Evolutionary conservation across 345 rosid species (phyloP).

Genomic region (Draba incana): DNA sequence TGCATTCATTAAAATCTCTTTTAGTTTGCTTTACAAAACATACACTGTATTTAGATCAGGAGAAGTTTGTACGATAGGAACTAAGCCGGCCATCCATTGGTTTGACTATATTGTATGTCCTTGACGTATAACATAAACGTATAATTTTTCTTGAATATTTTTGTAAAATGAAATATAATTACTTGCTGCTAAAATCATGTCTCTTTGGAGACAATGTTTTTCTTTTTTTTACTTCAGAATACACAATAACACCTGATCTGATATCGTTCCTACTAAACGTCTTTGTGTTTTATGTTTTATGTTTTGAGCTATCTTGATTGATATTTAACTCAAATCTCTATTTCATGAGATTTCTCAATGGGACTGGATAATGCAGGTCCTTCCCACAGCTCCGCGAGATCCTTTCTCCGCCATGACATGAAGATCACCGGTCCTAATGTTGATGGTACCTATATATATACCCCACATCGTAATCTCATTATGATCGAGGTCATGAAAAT

Average conservation of each 20-base stretch:
- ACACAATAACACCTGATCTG: slow-evolving; percentile 34
- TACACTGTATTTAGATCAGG: no score
- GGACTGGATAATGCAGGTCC: slow-evolving; percentile 55
- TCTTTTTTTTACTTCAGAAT: slow-evolving; percentile 4
- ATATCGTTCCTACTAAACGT: slow-evolving; percentile 21
- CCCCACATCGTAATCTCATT: slow-evolving; percentile 9
- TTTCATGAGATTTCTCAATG: slow-evolving; percentile 64
- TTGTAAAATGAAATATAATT: slow-evolving; percentile 13
- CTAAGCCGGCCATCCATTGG: no score
- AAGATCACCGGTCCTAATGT: slow-evolving; percentile 86
- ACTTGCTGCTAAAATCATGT: slow-evolving; percentile 1
- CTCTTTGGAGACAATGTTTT: not conserved
- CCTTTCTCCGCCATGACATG: slow-evolving; percentile 79
- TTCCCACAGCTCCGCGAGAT: slow-evolving; percentile 89
- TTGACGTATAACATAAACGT: no score
- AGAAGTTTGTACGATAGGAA: no score
- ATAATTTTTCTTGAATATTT: no score
- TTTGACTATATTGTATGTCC: no score
- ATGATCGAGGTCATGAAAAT: not conserved
- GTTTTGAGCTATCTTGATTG: slow-evolving; percentile 22
- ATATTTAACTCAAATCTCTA: slow-evolving; percentile 60
- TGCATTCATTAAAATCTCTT: no score
- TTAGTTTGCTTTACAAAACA: no score
- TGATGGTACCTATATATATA: slow-evolving; percentile 70
- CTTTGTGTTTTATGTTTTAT: slow-evolving; percentile 1